Evolutionary conservation across 192 early-diverging fungal genomes (phyloP).

Genomic region (Umbelopsis isabellina): DNA sequence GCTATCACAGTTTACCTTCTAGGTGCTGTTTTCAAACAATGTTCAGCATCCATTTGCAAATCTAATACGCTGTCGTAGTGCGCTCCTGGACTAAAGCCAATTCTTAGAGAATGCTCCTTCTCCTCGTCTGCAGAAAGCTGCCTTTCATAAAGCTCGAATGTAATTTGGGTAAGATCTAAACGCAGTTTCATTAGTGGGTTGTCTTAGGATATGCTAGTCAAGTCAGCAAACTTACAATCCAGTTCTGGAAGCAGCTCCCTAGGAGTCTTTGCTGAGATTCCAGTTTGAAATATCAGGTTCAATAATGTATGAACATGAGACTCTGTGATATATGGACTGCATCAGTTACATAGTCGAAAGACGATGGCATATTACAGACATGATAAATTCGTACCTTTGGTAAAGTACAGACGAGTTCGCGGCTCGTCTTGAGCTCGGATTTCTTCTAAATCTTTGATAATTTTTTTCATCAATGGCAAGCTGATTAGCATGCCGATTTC

Average conservation of each 20-base stretch:
- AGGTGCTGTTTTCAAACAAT: conserved; percentile 82
- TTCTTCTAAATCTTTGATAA: conserved; percentile 75
- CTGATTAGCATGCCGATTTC: conserved; percentile 85
- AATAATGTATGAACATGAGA: conserved; percentile 92
- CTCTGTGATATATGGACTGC: conserved; percentile 43
- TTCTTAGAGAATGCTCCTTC: conserved; percentile 86
- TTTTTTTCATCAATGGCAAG: conserved; percentile 73
- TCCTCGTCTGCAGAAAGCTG: conserved; percentile 52
- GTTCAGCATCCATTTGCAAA: conserved; percentile 79
- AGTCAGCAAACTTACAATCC: conserved; percentile 69
- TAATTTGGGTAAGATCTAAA: conserved; percentile 92
- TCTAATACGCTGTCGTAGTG: conserved; percentile 90
- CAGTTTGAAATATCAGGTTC: conserved; percentile 87
- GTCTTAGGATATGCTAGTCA: background rate
- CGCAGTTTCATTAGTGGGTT: background rate
- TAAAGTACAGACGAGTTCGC: conserved; percentile 89
- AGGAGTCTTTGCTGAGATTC: conserved; percentile 73
- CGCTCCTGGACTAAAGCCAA: conserved; percentile 93
- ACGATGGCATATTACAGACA: no score
- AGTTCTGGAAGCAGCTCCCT: conserved; percentile 78
- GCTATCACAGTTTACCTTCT: conserved; percentile 51
- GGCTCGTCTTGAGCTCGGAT: conserved; percentile 54
- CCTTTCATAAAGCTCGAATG: conserved; percentile 94
- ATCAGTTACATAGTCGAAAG: no score
- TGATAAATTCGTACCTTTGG: conserved; percentile 64